Conservation (phyloP, 495 filamentous ascomycete species). For the Chaetomidium leptoderma region DNA sequence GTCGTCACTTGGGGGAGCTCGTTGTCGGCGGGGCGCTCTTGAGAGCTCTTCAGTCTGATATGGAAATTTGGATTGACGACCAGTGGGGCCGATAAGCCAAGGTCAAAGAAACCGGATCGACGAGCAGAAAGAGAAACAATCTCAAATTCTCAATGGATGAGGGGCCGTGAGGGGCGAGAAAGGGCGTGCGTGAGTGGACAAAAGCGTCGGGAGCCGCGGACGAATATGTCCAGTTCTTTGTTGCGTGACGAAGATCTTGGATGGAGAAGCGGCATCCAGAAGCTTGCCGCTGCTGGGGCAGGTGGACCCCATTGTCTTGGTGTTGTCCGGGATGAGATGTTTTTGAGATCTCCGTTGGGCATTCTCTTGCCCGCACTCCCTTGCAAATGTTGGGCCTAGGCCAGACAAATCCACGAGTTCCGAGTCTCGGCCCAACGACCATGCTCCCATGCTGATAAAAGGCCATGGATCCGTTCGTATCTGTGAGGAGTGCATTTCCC, state of each 20-base stretch:
- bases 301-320: conserved; percentile 2
- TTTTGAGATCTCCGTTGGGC: conserved; percentile 4
- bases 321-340: conserved; percentile 5
- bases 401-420: not conserved
- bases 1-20: not conserved
- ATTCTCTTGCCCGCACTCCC: not conserved
- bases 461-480: not conserved
- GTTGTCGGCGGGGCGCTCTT: not conserved
- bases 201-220: not conserved
- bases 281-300: not conserved
- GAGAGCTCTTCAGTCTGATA: not conserved
- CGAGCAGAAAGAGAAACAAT: not conserved
- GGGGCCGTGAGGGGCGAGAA: not conserved
- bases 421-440: not conserved
- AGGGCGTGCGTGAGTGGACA: not conserved
- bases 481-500: not conserved
- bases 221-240: not conserved
- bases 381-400: not conserved
- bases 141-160: not conserved
- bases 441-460: not conserved
- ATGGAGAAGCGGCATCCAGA: conserved; percentile 9
- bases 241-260: conserved; percentile 3
- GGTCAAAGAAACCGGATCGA: not conserved
- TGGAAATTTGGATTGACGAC: not conserved
- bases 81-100: not conserved